Evolutionary conservation across 192 early-diverging fungal genomes (phyloP).

Genomic region (Chytriomyces confervae): DNA sequence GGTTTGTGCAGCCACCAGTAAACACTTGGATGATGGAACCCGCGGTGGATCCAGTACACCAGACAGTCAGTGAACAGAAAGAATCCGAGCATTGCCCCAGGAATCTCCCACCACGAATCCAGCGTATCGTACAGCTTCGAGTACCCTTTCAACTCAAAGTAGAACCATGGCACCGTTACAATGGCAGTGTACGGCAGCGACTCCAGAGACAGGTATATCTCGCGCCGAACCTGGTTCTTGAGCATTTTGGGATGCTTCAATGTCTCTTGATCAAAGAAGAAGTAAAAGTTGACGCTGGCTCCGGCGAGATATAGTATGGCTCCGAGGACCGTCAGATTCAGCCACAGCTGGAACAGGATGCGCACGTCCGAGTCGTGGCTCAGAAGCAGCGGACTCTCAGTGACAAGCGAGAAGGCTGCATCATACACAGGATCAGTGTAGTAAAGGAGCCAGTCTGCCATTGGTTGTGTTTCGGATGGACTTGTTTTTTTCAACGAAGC

Average conservation of each 20-base stretch:
- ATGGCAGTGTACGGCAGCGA: constrained; percentile 83
- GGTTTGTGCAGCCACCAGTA: constrained; percentile 91
- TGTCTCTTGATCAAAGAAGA: constrained; percentile 88
- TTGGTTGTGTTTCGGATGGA: neutral
- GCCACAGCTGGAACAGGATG: constrained; percentile 73
- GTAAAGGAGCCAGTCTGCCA: constrained; percentile 39
- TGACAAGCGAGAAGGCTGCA: constrained; percentile 36
- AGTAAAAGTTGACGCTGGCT: constrained; percentile 77
- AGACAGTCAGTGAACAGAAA: constrained; percentile 92
- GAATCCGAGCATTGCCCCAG: constrained; percentile 72
- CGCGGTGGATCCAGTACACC: constrained; percentile 97
- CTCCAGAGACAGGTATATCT: constrained; percentile 78
- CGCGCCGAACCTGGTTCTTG: constrained; percentile 84
- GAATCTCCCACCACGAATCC: constrained; percentile 70
- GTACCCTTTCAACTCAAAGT: constrained; percentile 88
- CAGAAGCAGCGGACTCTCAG: constrained; percentile 43
- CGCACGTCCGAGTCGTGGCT: constrained; percentile 68
- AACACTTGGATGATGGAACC: constrained; percentile 85
- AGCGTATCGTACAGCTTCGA: constrained; percentile 81
- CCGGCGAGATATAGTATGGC: constrained; percentile 82
- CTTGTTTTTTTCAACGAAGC: too few relatives aligned
- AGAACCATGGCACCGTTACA: constrained; percentile 90
- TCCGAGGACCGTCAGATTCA: constrained; percentile 74
- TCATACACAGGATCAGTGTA: constrained; percentile 44
- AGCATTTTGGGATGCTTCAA: constrained; percentile 94